Percentiles rank a stretch among this genome's conserved stretches.
phyloP scores from a whole-genome alignment of 1,139 yeast species.

The Debaryomyces robertsiae region DNA sequence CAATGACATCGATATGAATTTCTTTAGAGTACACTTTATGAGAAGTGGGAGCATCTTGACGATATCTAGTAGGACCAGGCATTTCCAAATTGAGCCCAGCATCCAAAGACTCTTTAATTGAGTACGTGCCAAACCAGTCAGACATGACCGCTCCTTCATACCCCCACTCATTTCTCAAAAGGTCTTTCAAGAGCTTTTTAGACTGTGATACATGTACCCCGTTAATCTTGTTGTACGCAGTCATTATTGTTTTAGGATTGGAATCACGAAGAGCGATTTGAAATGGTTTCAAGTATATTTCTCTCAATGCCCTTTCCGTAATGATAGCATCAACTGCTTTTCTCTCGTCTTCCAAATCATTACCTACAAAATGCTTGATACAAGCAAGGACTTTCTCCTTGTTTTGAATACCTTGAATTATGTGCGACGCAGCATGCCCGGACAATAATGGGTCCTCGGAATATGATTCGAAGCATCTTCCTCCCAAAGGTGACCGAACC shows the following conservation, averaged over 20 bases:
- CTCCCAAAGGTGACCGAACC: constrained; percentile 32
- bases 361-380: constrained; percentile 59
- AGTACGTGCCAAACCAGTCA: constrained; percentile 62
- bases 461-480: constrained; percentile 34
- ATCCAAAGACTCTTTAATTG: constrained; percentile 45
- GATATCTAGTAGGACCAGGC: constrained; percentile 58
- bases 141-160: constrained; percentile 58
- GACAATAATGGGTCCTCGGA: constrained; percentile 34
- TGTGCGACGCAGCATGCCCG: constrained; percentile 28
- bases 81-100: constrained; percentile 61
- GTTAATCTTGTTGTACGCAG: constrained; percentile 58
- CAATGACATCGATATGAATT: constrained; percentile 28
- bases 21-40: constrained; percentile 31
- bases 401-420: constrained; percentile 31
- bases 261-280: constrained; percentile 54
- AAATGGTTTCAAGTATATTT: constrained; percentile 60
- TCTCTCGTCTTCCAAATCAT: constrained; percentile 59
- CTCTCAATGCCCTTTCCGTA: constrained; percentile 60
- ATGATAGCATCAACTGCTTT: constrained; percentile 46
- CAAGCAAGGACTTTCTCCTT: constrained; percentile 50
- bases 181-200: constrained; percentile 39
- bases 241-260: constrained; percentile 44
- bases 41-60: constrained; percentile 37
- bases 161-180: constrained; percentile 31
- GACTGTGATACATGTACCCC: constrained; percentile 56